A percentile compares a stretch with the other conserved stretches of the same genome.
phyloP scores from a whole-genome alignment of 23 red algal species.

The Agarophyton chilense region DNA sequence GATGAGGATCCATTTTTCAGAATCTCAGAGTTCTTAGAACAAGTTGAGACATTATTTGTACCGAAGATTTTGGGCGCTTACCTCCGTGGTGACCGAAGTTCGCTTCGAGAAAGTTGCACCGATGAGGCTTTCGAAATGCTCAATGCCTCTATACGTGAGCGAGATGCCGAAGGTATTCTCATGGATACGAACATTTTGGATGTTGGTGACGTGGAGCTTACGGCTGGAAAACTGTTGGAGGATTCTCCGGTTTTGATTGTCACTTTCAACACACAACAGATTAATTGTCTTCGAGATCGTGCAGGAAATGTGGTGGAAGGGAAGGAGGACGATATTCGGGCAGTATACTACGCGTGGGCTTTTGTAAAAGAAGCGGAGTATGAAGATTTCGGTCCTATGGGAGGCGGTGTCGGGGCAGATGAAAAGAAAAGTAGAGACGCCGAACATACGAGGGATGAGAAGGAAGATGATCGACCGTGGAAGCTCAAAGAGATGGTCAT shows the following conservation, averaged over 20 bases:
- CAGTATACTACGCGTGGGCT: conserved; percentile 87
- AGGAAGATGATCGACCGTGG: conserved; percentile 50
- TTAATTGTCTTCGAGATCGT: conserved; percentile 89
- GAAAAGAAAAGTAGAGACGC: conserved; percentile 14
- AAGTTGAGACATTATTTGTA: conserved; percentile 76
- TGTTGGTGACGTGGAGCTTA: conserved; percentile 88
- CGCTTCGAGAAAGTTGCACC: conserved; percentile 64
- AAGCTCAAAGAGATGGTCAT: conserved; percentile 99
- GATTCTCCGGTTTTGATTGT: conserved; percentile 96
- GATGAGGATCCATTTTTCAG: conserved; percentile 78
- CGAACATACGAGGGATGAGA: not conserved
- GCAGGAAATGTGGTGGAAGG: conserved; percentile 86
- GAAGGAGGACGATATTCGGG: conserved; percentile 91
- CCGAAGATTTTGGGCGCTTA: conserved; percentile 90
- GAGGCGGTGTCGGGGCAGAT: conserved; percentile 49
- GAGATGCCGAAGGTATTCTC: conserved; percentile 74
- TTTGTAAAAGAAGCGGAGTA: conserved; percentile 58
- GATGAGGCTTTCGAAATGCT: conserved; percentile 90
- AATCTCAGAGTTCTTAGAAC: conserved; percentile 83
- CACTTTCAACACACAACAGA: conserved; percentile 95
- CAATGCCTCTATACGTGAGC: conserved; percentile 82
- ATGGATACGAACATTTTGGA: conserved; percentile 93
- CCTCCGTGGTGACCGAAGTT: conserved; percentile 69
- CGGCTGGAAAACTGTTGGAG: conserved; percentile 78
- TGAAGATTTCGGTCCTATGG: conserved; percentile 53